Conservation (phyloP, 805 yeast genomes). For the Pichia thaimueangensis region DNA sequence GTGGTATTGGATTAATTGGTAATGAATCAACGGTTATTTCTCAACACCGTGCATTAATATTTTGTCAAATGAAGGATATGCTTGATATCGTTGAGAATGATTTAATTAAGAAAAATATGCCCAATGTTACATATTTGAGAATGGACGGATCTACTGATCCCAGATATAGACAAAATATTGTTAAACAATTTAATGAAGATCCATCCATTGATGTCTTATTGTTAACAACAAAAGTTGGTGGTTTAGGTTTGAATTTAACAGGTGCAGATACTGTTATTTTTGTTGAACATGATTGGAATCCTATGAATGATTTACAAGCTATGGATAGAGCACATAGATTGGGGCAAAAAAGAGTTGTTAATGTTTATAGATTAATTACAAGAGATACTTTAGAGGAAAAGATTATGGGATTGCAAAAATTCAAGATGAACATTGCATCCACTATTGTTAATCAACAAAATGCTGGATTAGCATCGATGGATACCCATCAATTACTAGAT, state of each 20-base stretch:
- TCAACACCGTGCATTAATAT: constrained; percentile 91
- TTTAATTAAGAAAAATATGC: constrained; percentile 74
- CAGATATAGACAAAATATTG: constrained; percentile 83
- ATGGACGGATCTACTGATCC: constrained; percentile 94
- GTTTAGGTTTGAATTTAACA: constrained; percentile 93
- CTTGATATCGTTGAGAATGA: constrained; percentile 93
- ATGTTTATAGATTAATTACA: constrained; percentile 91
- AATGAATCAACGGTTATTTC: constrained; percentile 56
- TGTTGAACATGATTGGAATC: constrained; percentile 99
- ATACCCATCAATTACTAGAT: constrained; percentile 87
- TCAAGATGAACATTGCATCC: constrained; percentile 95
- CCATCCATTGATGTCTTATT: constrained; percentile 93
- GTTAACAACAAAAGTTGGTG: constrained; percentile 96
- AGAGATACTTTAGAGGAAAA: constrained; percentile 92
- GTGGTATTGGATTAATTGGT: constrained; percentile 69
- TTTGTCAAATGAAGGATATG: constrained; percentile 97
- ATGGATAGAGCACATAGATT: constrained; percentile 98
- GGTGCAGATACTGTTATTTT: constrained; percentile 99
- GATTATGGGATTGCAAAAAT: constrained; percentile 96
- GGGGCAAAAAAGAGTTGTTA: constrained; percentile 97
- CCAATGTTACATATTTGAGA: constrained; percentile 88
- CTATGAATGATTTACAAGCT: constrained; percentile 98
- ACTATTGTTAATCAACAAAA: constrained; percentile 95
- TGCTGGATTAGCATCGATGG: constrained; percentile 94
- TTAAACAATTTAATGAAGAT: constrained; percentile 86